Conservation (phyloP, 1,284 basidiomycete genomes). For the Rhodotorula glutinis region DNA sequence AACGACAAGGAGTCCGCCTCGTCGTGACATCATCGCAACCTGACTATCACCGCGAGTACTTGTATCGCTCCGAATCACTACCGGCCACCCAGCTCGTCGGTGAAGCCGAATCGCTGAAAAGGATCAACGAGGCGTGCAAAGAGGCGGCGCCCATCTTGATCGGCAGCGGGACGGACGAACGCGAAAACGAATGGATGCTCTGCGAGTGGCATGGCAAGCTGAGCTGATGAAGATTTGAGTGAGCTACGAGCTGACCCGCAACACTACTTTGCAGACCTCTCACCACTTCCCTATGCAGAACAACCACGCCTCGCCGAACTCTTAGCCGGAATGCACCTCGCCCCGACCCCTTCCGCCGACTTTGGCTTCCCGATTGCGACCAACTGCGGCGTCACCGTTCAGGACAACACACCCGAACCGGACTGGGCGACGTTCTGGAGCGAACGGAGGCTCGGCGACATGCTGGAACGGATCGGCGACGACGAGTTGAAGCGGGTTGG, state of each 20-base stretch:
- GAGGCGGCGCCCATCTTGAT: conserved; percentile 8
- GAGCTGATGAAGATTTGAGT: too few relatives aligned
- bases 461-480: conserved; percentile 14
- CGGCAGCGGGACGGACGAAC: conserved; percentile 2
- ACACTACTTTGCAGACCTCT: background rate
- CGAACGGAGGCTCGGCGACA: conserved; percentile 12
- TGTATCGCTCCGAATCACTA: background rate
- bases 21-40: background rate
- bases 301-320: conserved; percentile 9
- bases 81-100: conserved; percentile 21
- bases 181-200: conserved; percentile 16
- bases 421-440: conserved; percentile 19
- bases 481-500: background rate
- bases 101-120: conserved; percentile 18
- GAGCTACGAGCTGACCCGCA: too few relatives aligned
- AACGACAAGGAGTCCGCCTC: too few relatives aligned
- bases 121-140: conserved; percentile 11
- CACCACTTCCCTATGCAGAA: background rate
- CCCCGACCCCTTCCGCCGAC: background rate
- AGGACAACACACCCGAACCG: conserved; percentile 20
- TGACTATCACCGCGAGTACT: background rate
- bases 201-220: conserved; percentile 26
- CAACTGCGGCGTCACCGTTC: conserved; percentile 21
- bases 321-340: conserved; percentile 15
- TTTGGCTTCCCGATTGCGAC: conserved; percentile 22